Conservation (phyloP, 331 rosid genomes). For the Malus hybrid region DNA sequence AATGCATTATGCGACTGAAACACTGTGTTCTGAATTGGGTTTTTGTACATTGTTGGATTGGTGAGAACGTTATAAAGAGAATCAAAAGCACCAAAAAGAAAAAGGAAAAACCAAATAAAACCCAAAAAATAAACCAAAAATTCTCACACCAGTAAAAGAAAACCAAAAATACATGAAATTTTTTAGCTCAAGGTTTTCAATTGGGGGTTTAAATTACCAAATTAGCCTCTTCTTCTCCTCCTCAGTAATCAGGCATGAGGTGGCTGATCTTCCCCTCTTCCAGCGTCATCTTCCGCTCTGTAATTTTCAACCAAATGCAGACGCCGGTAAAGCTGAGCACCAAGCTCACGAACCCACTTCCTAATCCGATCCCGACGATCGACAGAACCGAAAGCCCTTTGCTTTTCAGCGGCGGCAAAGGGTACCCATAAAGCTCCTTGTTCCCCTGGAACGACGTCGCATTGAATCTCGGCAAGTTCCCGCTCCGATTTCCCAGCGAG, state of each 20-base stretch:
- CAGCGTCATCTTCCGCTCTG: constrained; percentile 62
- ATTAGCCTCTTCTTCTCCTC: not conserved
- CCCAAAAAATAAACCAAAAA: not conserved
- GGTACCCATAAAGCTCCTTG: constrained; percentile 89
- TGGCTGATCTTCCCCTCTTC: constrained; percentile 83
- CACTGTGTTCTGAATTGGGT: constrained; percentile 12
- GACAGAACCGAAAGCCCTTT: constrained; percentile 69
- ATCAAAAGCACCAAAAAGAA: constrained; percentile 1
- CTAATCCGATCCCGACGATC: constrained; percentile 91
- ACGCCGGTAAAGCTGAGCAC: constrained; percentile 86
- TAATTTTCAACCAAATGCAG: constrained; percentile 81
- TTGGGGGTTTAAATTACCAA: not conserved
- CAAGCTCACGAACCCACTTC: constrained; percentile 82
- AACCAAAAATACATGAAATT: constrained; percentile 30
- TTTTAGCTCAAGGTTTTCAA: not conserved
- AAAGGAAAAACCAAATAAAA: not conserved
- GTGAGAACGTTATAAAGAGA: constrained; percentile 14
- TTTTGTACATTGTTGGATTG: constrained; percentile 21
- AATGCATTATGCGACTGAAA: constrained; percentile 12
- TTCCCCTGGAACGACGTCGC: constrained; percentile 65
- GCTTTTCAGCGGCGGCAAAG: constrained; percentile 51
- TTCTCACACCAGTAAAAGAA: constrained; percentile 28
- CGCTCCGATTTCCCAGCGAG: constrained; percentile 54
- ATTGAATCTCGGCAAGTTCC: constrained; percentile 64
- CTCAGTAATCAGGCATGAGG: constrained; percentile 89